Evolutionary conservation across 2,329 filamentous ascomycete species (phyloP).

Genomic region (Teratosphaeria epicoccoides): DNA sequence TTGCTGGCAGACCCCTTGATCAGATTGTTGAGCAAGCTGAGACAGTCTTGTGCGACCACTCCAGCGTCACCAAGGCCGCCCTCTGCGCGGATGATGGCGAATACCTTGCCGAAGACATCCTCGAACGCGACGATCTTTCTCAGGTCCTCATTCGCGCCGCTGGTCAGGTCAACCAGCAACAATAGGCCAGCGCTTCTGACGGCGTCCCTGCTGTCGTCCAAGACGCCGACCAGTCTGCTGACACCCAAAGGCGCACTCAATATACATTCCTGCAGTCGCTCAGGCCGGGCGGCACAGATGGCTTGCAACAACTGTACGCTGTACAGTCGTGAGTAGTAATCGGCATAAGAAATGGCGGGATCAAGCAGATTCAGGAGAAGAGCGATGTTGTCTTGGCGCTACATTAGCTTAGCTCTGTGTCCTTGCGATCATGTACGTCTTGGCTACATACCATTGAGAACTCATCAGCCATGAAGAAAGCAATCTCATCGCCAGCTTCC

Average conservation of each 20-base stretch:
- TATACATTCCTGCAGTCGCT: constrained; percentile 89
- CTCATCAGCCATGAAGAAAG: constrained; percentile 91
- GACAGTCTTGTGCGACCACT: constrained; percentile 80
- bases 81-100: constrained; percentile 69
- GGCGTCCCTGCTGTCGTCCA: constrained; percentile 79
- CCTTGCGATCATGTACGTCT: constrained; percentile 9
- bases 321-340: constrained; percentile 62
- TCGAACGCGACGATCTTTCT: constrained; percentile 95
- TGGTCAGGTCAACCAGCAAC: constrained; percentile 77
- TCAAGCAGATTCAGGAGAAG: constrained; percentile 83
- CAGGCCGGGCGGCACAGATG: constrained; percentile 73
- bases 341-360: constrained; percentile 65
- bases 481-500: constrained; percentile 92
- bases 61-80: constrained; percentile 74
- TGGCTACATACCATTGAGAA: constrained; percentile 66
- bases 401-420: constrained; percentile 40
- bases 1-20: constrained; percentile 81
- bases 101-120: constrained; percentile 80
- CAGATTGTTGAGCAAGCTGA: constrained; percentile 83
- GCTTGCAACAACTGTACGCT: constrained; percentile 79
- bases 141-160: constrained; percentile 69
- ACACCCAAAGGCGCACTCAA: constrained; percentile 82
- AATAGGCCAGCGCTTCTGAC: constrained; percentile 76
- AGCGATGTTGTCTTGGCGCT: constrained; percentile 91
- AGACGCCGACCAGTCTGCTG: constrained; percentile 67